These are phyloP conservation scores for Corynascus novoguineensis DNA, from an alignment of 495 filamentous ascomycete genomes.

Conservation along the genomic window DNA sequence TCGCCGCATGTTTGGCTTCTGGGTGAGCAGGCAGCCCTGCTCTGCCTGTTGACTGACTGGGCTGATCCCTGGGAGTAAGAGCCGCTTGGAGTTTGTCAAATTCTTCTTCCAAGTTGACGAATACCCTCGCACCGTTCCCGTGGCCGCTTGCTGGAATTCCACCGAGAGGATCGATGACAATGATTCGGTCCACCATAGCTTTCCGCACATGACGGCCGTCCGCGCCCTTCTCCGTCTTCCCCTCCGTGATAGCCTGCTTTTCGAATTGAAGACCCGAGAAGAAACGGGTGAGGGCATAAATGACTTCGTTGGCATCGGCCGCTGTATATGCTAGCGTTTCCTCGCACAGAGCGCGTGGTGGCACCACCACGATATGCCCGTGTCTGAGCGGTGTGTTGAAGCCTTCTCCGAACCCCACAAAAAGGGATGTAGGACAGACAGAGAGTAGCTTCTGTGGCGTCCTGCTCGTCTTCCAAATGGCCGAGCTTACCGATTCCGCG, in stretches of 20 bases:
- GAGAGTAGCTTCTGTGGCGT: constrained; percentile 26
- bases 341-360: constrained; percentile 61
- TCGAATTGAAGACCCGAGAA: constrained; percentile 56
- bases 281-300: constrained; percentile 66
- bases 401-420: constrained; percentile 45
- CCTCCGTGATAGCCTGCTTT: neutral
- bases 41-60: neutral
- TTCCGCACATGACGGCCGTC: constrained; percentile 40
- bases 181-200: constrained; percentile 74
- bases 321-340: constrained; percentile 51
- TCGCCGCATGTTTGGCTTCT: constrained; percentile 52
- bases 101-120: constrained; percentile 94
- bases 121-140: constrained; percentile 70
- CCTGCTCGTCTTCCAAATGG: constrained; percentile 36
- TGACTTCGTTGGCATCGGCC: constrained; percentile 58
- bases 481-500: constrained; percentile 63
- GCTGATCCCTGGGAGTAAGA: constrained; percentile 34
- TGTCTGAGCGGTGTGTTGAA: constrained; percentile 65
- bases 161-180: constrained; percentile 82
- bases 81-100: constrained; percentile 60
- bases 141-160: constrained; percentile 72
- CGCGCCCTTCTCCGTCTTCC: constrained; percentile 41
- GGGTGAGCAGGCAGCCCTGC: constrained; percentile 1
- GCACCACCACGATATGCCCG: constrained; percentile 73
- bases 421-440: constrained; percentile 26